Percentiles rank a stretch among this genome's conserved stretches.
Conservation (phyloP, 257 asterid species). For the Cynanchum wilfordii region DNA sequence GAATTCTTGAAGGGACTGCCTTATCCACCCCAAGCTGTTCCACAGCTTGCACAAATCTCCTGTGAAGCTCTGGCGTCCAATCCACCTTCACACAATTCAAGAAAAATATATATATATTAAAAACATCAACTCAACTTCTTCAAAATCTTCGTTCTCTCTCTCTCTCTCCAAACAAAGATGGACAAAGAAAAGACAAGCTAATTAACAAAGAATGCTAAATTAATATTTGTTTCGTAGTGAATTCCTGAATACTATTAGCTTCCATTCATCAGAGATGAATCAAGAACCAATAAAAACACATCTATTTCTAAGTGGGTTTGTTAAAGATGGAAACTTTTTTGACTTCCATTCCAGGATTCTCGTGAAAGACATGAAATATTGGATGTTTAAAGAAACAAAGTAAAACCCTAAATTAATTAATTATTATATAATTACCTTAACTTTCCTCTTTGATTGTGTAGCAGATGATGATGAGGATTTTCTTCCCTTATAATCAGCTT, state of each 20-base stretch:
- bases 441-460: constrained; percentile 50
- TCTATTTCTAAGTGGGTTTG: too few species aligned
- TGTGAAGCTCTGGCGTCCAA: constrained; percentile 97
- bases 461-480: constrained; percentile 28
- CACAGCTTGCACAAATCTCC: constrained; percentile 86
- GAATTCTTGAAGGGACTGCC: constrained; percentile 92
- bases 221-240: too few species aligned
- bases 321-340: too few species aligned
- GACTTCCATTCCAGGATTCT: constrained; percentile 14
- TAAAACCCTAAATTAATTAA: constrained; percentile 6
- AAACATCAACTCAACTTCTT: not conserved
- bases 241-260: too few species aligned
- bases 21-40: constrained; percentile 92
- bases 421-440: constrained; percentile 43
- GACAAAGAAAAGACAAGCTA: not conserved
- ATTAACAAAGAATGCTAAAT: too few species aligned
- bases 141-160: not conserved
- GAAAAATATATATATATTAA: not conserved
- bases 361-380: constrained; percentile 24
- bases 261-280: not conserved
- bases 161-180: not conserved
- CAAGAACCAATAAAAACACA: not conserved
- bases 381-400: constrained; percentile 2
- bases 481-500: constrained; percentile 28
- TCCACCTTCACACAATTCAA: constrained; percentile 62